Base-by-base conservation (phyloP, 768 basidiomycete species). In the Royoungia palumana region DNA sequence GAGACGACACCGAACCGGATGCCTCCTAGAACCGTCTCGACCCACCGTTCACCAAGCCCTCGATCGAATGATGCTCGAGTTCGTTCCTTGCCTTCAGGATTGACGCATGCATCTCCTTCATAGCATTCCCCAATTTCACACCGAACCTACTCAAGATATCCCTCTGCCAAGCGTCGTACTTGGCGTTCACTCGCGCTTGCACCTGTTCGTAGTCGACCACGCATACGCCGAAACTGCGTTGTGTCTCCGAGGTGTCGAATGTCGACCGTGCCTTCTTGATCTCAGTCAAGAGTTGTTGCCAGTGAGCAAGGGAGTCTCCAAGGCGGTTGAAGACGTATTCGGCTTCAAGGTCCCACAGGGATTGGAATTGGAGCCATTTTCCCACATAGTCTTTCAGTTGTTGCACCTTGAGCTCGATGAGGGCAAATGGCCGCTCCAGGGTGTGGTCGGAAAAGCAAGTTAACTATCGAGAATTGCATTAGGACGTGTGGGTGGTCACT, bases 311-410 rank as follows among this genome's bases (percentile, higher is more conserved):
- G 12, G 90, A 90, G 68, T 99, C 95, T 9, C 96, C 96, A 7
- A 99, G 85, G 0, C 90, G 87, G 59, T 85, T 85, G 77, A 96
- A 98, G 30, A 99, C 94, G 63, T 89, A 88, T 77, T 98, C 95
- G 24, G 94, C 81, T 69, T 98, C 94, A 35, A 98, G 82, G 65
- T 99, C 96, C 96, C 95, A 98, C 0, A 98, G 76, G 0, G 95
- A 95, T 69, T 98, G 96, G 80, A 99, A 98, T 62, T 95, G 94
- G 0, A 98, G 80, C 96, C 96, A 99, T 72, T 96, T 96, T 50
- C 78, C 89, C 42, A 97, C 93, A 68, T 99, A 99, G 39, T 87
- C 85, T 58, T 79, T 85, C 46, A 99, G 78, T 52, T 90, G 83
- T 49, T 87, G 85, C 14, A 94, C 84, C 69, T 96, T 96, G 57